Percentiles rank a stretch among this genome's conserved stretches.
phyloP scores from a whole-genome alignment of 345 rosid genomes.

The Syzygium oleosum region DNA sequence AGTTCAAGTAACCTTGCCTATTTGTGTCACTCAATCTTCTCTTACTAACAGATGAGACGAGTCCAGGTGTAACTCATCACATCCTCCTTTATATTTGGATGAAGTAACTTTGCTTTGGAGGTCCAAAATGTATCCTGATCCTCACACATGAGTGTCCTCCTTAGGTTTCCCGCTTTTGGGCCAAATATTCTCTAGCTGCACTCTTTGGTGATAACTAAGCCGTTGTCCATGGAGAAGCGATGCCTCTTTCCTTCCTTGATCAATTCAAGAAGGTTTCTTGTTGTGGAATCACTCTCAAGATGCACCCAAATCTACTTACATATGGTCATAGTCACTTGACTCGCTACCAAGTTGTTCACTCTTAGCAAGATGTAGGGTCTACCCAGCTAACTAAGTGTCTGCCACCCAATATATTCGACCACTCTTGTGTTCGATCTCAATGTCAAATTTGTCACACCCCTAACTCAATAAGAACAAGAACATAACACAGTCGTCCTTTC shows the following conservation, averaged over 20 bases:
- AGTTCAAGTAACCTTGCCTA: not conserved
- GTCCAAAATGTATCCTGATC: not conserved
- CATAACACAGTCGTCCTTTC: too few species aligned
- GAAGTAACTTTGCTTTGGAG: not conserved
- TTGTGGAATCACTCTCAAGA: not conserved
- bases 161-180: not conserved
- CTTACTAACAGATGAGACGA: too few species aligned
- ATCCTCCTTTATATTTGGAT: not conserved
- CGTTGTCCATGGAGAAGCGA: not conserved
- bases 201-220: not conserved
- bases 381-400: too few species aligned
- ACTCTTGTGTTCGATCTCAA: not conserved
- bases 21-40: too few species aligned
- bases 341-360: not conserved
- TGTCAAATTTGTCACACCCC: not conserved
- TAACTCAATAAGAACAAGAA: too few species aligned
- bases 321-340: not conserved
- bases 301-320: not conserved
- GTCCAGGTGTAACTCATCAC: not conserved
- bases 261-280: not conserved
- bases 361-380: not conserved
- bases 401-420: not conserved
- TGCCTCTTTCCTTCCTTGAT: not conserved
- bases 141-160: not conserved
- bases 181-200: not conserved